Evolutionary conservation across 2,329 filamentous ascomycete genomes (phyloP).

Genomic region (Cladophialophora carrionii): DNA sequence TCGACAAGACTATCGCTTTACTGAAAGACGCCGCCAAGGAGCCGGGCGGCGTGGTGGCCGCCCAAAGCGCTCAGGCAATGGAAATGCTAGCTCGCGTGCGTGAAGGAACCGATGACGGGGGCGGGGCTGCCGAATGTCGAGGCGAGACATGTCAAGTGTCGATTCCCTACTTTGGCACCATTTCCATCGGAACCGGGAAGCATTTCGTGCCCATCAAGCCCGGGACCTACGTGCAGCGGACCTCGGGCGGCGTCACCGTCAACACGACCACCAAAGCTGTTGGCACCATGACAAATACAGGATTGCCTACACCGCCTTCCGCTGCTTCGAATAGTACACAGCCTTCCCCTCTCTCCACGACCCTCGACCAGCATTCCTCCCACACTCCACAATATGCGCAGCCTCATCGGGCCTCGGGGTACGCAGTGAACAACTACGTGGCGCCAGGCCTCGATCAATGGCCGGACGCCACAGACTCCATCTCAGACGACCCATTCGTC

Average conservation of each 20-base stretch:
- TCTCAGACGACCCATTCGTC: slow-evolving; percentile 37
- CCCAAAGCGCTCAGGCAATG: slow-evolving; percentile 49
- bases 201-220: slow-evolving; percentile 40
- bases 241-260: neutral
- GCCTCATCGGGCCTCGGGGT: slow-evolving; percentile 19
- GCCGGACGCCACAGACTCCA: slow-evolving; percentile 16
- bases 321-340: slow-evolving; percentile 31
- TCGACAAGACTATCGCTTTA: slow-evolving; percentile 42
- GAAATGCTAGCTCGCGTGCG: slow-evolving; percentile 45
- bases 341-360: slow-evolving; percentile 34
- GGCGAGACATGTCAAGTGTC: slow-evolving; percentile 46
- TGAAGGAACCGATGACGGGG: slow-evolving; percentile 33
- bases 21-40: slow-evolving; percentile 43
- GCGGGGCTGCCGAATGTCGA: slow-evolving; percentile 23
- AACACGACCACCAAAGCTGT: slow-evolving; percentile 9
- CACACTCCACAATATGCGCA: slow-evolving; percentile 8
- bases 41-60: slow-evolving; percentile 49
- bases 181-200: slow-evolving; percentile 45
- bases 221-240: slow-evolving; percentile 31
- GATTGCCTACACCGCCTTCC: slow-evolving; percentile 38
- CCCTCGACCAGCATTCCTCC: slow-evolving; percentile 21
- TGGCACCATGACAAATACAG: slow-evolving; percentile 21
- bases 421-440: slow-evolving; percentile 28
- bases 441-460: slow-evolving; percentile 32
- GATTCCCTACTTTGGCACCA: slow-evolving; percentile 54